Conservation (phyloP, 140 eudicot species). For the Bidens hawaiensis region DNA sequence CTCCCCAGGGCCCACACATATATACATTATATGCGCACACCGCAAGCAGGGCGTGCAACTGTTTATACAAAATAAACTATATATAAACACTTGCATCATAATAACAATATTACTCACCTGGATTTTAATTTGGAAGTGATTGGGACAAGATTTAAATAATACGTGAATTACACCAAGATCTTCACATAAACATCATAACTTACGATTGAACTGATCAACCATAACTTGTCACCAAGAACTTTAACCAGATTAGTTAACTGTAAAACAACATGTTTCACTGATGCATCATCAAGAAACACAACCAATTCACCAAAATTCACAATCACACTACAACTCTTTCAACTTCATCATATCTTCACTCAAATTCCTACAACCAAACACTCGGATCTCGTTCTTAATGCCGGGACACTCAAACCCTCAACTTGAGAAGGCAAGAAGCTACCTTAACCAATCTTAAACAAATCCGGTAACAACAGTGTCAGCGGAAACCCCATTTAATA, state of each 20-base stretch:
- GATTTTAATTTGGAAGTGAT: constrained; percentile 55
- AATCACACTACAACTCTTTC: constrained; percentile 49
- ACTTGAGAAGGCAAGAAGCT: constrained; percentile 43
- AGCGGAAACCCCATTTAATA: constrained; percentile 62
- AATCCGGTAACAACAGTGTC: constrained; percentile 39
- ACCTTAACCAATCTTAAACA: constrained; percentile 27
- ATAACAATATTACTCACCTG: constrained; percentile 52
- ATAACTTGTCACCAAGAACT: constrained; percentile 38
- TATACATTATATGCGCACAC: no score
- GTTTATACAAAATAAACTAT: neutral
- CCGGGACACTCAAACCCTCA: constrained; percentile 37
- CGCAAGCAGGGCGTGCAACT: no score
- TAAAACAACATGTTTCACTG: constrained; percentile 36
- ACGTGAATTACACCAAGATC: constrained; percentile 44
- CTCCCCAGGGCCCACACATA: no score
- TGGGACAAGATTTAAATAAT: constrained; percentile 60
- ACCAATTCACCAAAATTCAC: constrained; percentile 67
- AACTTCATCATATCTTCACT: constrained; percentile 45
- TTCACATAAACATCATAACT: constrained; percentile 50
- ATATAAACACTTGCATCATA: no score
- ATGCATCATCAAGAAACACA: constrained; percentile 40
- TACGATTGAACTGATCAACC: constrained; percentile 70
- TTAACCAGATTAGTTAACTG: constrained; percentile 45
- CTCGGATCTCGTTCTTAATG: constrained; percentile 47
- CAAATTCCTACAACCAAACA: constrained; percentile 34